Evolutionary conservation across 345 rosid genomes (phyloP), one percentile per base, ranked within the genome.

Genomic region (Salix viminalis): DNA sequence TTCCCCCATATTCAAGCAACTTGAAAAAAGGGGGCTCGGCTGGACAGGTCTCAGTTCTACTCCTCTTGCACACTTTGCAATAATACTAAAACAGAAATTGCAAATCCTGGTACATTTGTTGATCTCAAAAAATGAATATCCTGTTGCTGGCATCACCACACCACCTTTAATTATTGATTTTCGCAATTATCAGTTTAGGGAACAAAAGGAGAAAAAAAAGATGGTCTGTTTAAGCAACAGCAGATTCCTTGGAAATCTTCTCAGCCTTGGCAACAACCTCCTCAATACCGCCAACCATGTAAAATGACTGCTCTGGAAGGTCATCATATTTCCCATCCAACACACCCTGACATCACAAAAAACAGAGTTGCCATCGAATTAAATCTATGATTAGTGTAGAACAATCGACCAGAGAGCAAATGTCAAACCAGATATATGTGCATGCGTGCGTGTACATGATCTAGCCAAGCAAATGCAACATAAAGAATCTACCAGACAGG

Each of bases 281-380:
- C 2, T 92, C 95, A 19, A 92, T 90, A 68, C 97, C 97, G 64
- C 94, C 97, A 71, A 92, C 92, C 97, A 92, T 90, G 81, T 92
- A 92, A 77, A 92, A 92, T 7, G 97, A 89, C 77, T 92, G 97
- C 64, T 92, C 93, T 16, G 97, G 52, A 56, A 92, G 95, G 78
- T 90, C 97, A 71, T 92, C 97, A 32, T 85, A 92, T 81, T 88
- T 91, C 23, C 97, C 97, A 69, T 92, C 97, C 89, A 92, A 86
- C 36, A 92, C 91, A 3, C 97, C 94, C 96, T 92, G 87, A 52
- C 71, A 61, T 66, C 37, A 34, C n/a, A 68, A 52, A 26, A 3
- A 24, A 8, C 26, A 70, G 74, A 11, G 1, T 30, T 50, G 7
- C 60, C 14, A 71, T 7, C 23, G 1, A 19, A 16, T 65, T 30